Evolutionary conservation across 2,329 filamentous ascomycete genomes (phyloP), one percentile per base, ranked within the genome.

Genomic region (Fusarium sp.): DNA sequence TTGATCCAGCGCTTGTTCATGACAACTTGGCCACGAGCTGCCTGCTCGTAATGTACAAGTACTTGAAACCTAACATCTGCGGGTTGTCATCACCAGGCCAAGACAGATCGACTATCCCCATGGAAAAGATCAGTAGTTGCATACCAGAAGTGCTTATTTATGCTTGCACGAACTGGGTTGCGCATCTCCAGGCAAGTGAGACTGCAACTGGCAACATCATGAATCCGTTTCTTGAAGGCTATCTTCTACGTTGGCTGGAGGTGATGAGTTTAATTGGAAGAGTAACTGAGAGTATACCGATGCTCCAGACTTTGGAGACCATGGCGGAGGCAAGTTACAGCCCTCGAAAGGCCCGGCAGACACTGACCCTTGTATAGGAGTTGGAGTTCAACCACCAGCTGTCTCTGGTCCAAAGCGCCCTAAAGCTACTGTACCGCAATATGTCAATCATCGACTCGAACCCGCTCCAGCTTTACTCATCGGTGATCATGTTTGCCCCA

Each of bases 381-480:
- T 32, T 5, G 15, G 16, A 34, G 15, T 30, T 14, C 12, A 15
- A 15, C 30, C 15, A 16, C 7, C 30, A 16, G 30, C 14, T 8
- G 4, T 42, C 20, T 16, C 24, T 30, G 12, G 12, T 42, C 12
- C 6, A 52, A 7, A 34, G 27, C 15, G 34, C 16, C 5, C 22
- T 38, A 18, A 9, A 25, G 25, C 20, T 40, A 12, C 24, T 53
- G 16, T 25, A 38, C 34, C 34, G 16, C 18, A 42, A 53, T 18
- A 53, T 53, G 34, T 30, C 34, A 11, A 53, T 53, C 20, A 53
- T 53, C 3, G 25, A 53, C n/a, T n/a, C 16, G 10, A 42, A 29
- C 10, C 50, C 50, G 8, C 14, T 53, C 2, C 50, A 53, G 15
- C 3, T 42, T 11, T 53, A 53, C n/a, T 43, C 18, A 15, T 53